Percentiles rank a stretch among this genome's conserved stretches.
These are phyloP conservation scores for Plenodomus biglobosus DNA, from an alignment of 2,329 filamentous ascomycete genomes.

Conservation along the genomic window DNA sequence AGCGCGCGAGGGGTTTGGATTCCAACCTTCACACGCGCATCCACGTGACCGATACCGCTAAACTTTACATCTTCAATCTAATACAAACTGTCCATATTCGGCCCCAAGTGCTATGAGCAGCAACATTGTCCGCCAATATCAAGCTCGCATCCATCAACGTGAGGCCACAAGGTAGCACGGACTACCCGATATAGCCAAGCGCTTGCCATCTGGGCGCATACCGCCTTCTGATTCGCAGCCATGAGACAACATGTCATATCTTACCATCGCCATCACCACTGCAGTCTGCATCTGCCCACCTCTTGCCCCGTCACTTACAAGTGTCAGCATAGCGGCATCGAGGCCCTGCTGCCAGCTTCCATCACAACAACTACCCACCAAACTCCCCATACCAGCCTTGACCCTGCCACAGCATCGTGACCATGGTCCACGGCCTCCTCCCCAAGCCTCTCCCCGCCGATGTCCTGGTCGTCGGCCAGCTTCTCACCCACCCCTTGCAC, in stretches of 20 bases:
- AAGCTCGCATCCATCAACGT: conserved; percentile 22
- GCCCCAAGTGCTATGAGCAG: too few relatives aligned
- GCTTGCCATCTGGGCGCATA: conserved; percentile 17
- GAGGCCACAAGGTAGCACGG: conserved; percentile 12
- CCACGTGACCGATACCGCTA: conserved; percentile 16
- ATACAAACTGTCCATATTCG: conserved; percentile 5
- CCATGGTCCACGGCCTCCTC: conserved; percentile 41
- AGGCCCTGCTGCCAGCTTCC: conserved; percentile 1
- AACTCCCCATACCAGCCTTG: not conserved
- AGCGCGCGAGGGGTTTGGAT: not conserved
- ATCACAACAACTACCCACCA: conserved; percentile 10
- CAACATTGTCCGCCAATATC: conserved; percentile 22
- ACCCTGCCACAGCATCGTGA: not conserved
- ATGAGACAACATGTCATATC: not conserved
- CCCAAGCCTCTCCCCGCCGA: conserved; percentile 41
- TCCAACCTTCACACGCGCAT: not conserved
- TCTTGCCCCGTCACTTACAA: conserved; percentile 4
- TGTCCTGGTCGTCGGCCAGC: conserved; percentile 40
- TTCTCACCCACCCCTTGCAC: conserved; percentile 41
- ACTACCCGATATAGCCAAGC: conserved; percentile 25
- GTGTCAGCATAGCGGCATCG: not conserved
- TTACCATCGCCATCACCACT: too few relatives aligned
- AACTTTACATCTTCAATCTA: conserved; percentile 3
- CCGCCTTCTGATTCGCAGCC: conserved; percentile 20
- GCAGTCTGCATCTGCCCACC: conserved; percentile 5